phyloP scores from a whole-genome alignment of 2,329 filamentous ascomycete species.

The Fusarium scirpi region DNA sequence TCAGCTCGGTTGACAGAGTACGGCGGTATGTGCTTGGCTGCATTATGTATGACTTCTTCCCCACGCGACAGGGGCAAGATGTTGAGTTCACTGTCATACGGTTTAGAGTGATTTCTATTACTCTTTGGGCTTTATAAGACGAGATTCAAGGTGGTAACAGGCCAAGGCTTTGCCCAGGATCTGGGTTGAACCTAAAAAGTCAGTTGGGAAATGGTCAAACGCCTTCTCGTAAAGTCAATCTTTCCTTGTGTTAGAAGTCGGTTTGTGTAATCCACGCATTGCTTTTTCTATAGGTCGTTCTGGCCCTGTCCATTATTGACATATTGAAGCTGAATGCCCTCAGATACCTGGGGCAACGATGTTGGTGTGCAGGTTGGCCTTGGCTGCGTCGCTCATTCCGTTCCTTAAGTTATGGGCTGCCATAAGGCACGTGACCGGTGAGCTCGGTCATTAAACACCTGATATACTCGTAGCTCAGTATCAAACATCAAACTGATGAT shows the following conservation, averaged over 20 bases:
- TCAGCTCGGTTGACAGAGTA: slow-evolving; percentile 14
- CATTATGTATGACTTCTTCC: slow-evolving; percentile 21
- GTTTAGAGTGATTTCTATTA: slow-evolving; percentile 8
- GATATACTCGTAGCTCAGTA: neutral
- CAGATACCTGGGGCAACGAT: slow-evolving; percentile 2
- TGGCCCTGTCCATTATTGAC: neutral
- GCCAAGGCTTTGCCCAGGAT: neutral
- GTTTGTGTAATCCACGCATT: neutral
- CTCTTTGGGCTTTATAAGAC: neutral
- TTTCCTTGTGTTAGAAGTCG: slow-evolving; percentile 1
- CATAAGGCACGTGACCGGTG: slow-evolving; percentile 33
- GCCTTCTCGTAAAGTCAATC: neutral
- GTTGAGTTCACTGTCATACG: slow-evolving; percentile 12
- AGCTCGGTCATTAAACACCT: neutral
- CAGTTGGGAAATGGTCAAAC: neutral
- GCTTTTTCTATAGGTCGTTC: neutral
- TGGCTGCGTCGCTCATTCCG: slow-evolving; percentile 33
- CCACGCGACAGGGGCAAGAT: slow-evolving; percentile 16
- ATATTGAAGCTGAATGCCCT: neutral
- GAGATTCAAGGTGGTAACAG: neutral
- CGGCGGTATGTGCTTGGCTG: neutral
- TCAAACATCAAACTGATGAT: neutral
- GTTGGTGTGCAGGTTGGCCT: slow-evolving; percentile 6
- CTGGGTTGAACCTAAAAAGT: neutral
- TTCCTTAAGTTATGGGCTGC: neutral